phyloP scores from a whole-genome alignment of 2,329 filamentous ascomycete species.

The Stemphylium lycopersici region DNA sequence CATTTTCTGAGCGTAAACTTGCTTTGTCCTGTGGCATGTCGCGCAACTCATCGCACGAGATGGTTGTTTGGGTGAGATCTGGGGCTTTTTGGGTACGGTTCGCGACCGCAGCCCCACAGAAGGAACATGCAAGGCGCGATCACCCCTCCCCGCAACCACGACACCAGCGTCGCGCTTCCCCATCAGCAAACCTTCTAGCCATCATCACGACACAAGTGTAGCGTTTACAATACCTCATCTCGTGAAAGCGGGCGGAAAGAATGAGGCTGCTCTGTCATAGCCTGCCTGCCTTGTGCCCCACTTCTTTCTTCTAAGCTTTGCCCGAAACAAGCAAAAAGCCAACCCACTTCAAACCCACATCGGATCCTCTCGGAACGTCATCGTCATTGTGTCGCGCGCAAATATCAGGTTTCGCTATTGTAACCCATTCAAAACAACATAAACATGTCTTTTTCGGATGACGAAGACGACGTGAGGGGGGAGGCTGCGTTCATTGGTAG shows the following conservation, averaged over 20 bases:
- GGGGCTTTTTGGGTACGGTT: no score
- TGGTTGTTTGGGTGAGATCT: no score
- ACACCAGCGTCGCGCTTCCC: not conserved
- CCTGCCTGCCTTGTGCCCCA: not conserved
- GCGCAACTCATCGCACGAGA: not conserved
- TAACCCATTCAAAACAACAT: not conserved
- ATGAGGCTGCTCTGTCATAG: not conserved
- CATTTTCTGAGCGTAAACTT: not conserved
- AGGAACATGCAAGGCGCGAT: no score
- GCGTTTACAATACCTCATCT: not conserved
- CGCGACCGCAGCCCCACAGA: no score
- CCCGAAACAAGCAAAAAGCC: slow-evolving; percentile 1
- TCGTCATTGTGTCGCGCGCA: not conserved
- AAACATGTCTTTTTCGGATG: slow-evolving; percentile 21
- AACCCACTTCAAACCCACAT: not conserved
- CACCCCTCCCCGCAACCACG: no score
- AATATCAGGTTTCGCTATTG: not conserved
- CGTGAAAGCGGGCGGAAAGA: not conserved
- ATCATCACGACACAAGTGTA: not conserved
- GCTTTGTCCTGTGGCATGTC: not conserved
- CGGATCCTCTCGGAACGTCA: slow-evolving; percentile 6
- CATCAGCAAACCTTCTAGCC: not conserved
- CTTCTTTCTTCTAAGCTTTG: not conserved
- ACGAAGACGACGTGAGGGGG: slow-evolving; percentile 9
- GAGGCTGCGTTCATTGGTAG: not conserved